These are phyloP conservation scores for Oryza meridionalis DNA, from an alignment of 176 grass and related monocot species.

Conservation along the genomic window DNA sequence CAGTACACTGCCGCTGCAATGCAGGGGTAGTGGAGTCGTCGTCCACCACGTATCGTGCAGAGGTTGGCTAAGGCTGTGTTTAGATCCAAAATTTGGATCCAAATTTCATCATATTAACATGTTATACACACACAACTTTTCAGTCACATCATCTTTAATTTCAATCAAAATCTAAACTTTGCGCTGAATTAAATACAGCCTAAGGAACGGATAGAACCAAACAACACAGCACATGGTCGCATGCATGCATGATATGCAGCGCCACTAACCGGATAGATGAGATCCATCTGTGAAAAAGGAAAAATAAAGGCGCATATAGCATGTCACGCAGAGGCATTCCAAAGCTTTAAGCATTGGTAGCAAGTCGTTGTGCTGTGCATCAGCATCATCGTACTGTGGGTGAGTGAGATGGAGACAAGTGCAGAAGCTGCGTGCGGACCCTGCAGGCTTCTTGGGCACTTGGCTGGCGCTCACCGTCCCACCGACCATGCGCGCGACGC, in stretches of 20 bases:
- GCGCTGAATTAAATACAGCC: too few species aligned
- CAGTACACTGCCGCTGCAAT: not conserved
- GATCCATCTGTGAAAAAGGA: not conserved
- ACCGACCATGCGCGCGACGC: not conserved
- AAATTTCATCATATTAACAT: too few species aligned
- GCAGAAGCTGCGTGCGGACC: slow-evolving; percentile 4
- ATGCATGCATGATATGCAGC: not conserved
- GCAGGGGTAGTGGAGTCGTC: not conserved
- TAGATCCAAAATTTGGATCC: too few species aligned
- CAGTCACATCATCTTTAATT: too few species aligned
- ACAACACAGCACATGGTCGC: not conserved
- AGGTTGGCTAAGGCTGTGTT: not conserved
- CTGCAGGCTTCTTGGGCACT: not conserved
- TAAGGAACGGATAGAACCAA: not conserved
- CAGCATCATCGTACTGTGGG: not conserved
- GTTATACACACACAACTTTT: too few species aligned
- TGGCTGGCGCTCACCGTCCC: not conserved
- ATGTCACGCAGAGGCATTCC: not conserved
- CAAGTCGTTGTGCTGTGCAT: not conserved
- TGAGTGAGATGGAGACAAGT: not conserved
- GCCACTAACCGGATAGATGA: not conserved
- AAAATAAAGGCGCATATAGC: not conserved
- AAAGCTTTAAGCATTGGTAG: not conserved
- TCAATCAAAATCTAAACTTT: too few species aligned
- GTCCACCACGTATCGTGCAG: not conserved